Evolutionary conservation across 2,329 filamentous ascomycete genomes (phyloP).

Genomic region (Westerdykella ornata): DNA sequence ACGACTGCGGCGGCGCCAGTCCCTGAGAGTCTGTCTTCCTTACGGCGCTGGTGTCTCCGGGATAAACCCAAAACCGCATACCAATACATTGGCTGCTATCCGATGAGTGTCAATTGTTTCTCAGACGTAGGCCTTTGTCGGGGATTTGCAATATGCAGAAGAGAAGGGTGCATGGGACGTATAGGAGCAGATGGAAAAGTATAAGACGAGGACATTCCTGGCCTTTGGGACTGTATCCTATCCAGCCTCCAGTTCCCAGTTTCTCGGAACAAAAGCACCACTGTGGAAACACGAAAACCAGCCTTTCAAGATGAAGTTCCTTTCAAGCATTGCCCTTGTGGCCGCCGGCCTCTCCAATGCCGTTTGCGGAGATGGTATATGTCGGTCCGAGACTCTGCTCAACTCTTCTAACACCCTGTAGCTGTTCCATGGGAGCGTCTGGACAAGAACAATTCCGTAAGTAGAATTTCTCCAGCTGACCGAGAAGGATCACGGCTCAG

Average conservation of each 20-base stretch:
- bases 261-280: neutral
- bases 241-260: neutral
- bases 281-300: neutral
- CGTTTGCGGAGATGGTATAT: constrained; percentile 27
- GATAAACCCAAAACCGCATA: too few species aligned
- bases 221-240: neutral
- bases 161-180: too few species aligned
- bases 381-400: neutral
- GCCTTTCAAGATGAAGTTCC: constrained; percentile 28
- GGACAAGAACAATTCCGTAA: constrained; percentile 38
- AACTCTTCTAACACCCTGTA: constrained; percentile 16
- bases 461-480: constrained; percentile 1
- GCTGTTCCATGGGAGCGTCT: constrained; percentile 38
- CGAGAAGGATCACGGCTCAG: constrained; percentile 1
- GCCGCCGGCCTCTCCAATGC: constrained; percentile 24
- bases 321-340: constrained; percentile 20
- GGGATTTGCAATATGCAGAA: too few species aligned
- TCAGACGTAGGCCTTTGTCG: too few species aligned
- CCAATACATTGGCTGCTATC: too few species aligned
- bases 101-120: too few species aligned
- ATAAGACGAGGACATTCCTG: neutral
- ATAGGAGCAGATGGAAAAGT: neutral
- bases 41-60: too few species aligned
- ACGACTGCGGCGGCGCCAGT: too few species aligned
- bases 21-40: too few species aligned